These are phyloP conservation scores for Entomortierella parvispora DNA, from an alignment of 192 early-diverging fungal genomes.

Conservation along the genomic window DNA sequence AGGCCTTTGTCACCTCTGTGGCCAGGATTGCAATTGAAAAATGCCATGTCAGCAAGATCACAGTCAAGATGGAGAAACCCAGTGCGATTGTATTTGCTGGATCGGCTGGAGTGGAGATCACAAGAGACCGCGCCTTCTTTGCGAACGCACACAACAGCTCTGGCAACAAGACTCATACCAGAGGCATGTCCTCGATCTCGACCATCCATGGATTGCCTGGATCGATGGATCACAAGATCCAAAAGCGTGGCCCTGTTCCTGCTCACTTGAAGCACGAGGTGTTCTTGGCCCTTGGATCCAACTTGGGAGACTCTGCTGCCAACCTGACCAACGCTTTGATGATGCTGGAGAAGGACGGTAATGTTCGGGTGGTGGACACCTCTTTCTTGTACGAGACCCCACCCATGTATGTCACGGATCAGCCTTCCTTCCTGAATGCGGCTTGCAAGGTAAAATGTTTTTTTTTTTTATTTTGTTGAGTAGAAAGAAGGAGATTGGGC, in stretches of 20 bases:
- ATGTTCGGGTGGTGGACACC: constrained; percentile 78
- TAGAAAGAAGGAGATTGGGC: no score
- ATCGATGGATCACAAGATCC: constrained; percentile 6
- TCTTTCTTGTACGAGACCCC: constrained; percentile 97
- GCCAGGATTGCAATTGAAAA: constrained; percentile 80
- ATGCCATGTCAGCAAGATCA: constrained; percentile 90
- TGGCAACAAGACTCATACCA: constrained; percentile 26
- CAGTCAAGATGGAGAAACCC: constrained; percentile 93
- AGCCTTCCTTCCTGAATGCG: constrained; percentile 92
- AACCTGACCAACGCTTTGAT: constrained; percentile 84
- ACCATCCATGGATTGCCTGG: constrained; percentile 25
- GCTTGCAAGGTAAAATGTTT: constrained; percentile 72
- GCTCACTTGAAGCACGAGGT: constrained; percentile 64
- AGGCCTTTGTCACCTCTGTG: constrained; percentile 88
- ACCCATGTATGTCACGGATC: constrained; percentile 96
- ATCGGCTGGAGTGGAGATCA: constrained; percentile 91
- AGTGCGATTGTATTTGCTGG: constrained; percentile 93
- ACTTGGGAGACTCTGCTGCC: constrained; percentile 83
- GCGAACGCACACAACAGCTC: constrained; percentile 8
- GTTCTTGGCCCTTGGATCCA: constrained; percentile 91
- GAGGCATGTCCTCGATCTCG: constrained; percentile 15
- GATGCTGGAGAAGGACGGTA: constrained; percentile 55
- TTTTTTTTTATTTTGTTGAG: constrained; percentile 4
- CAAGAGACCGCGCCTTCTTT: constrained; percentile 70
- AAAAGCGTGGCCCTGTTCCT: constrained; percentile 36